Percentiles rank a stretch among this genome's conserved stretches.
Evolutionary conservation across 2,329 filamentous ascomycete genomes (phyloP).

Genomic region (Rutstroemia sp.): DNA sequence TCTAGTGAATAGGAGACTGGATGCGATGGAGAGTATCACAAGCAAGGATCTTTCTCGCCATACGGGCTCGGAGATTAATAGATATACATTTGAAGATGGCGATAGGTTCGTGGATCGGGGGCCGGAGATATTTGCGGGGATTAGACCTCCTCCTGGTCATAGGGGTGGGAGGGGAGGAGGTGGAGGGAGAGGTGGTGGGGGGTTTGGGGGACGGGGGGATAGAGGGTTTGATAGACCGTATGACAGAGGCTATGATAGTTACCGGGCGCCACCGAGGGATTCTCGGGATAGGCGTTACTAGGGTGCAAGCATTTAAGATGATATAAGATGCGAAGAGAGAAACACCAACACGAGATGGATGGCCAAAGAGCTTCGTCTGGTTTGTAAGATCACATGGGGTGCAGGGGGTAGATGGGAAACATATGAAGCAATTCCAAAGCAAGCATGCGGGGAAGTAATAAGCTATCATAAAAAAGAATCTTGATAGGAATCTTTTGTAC

Average conservation of each 20-base stretch:
- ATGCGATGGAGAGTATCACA: constrained; percentile 42
- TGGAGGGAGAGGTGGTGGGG: background rate
- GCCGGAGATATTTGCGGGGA: constrained; percentile 60
- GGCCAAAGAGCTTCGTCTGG: background rate
- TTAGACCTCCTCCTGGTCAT: constrained; percentile 46
- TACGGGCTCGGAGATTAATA: constrained; percentile 40
- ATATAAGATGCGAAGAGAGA: background rate
- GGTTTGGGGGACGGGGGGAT: background rate
- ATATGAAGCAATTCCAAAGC: background rate
- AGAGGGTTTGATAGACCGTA: constrained; percentile 1
- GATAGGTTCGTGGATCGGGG: constrained; percentile 64
- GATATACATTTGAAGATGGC: constrained; percentile 65
- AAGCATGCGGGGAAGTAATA: no score
- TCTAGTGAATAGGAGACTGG: constrained; percentile 57
- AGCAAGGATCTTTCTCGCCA: constrained; percentile 33
- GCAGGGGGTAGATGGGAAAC: background rate
- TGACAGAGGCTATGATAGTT: constrained; percentile 2
- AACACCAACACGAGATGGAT: background rate
- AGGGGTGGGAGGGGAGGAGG: constrained; percentile 14
- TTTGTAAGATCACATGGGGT: background rate
- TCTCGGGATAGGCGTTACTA: constrained; percentile 7
- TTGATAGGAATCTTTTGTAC: background rate
- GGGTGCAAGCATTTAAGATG: background rate
- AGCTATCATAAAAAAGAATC: background rate
- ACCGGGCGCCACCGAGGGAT: background rate